Percentiles rank a stretch among this genome's conserved stretches.
phyloP scores from a whole-genome alignment of 371 early-diverging fungal genomes.

The Mucor plumbeus region DNA sequence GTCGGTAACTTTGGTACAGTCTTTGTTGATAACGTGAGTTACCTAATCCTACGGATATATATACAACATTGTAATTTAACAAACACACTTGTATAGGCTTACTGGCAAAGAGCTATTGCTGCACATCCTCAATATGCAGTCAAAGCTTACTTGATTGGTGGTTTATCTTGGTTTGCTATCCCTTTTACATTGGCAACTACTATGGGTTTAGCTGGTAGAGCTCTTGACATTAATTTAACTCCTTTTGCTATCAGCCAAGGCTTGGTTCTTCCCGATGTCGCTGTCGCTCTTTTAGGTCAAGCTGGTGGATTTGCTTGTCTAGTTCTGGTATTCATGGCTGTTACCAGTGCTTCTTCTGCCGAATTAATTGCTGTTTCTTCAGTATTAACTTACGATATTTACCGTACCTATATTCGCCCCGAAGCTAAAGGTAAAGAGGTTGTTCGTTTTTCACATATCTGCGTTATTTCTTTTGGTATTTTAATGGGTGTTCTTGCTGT shows the following conservation, averaged over 20 bases:
- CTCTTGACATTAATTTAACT: constrained; percentile 59
- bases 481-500: constrained; percentile 71
- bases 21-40: constrained; percentile 66
- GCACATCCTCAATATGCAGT: constrained; percentile 70
- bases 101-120: constrained; percentile 78
- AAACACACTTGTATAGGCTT: constrained; percentile 17
- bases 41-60: too few species aligned
- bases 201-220: constrained; percentile 70
- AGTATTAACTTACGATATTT: constrained; percentile 71
- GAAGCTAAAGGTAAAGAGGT: constrained; percentile 62
- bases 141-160: constrained; percentile 71
- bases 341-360: constrained; percentile 70
- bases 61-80: too few species aligned
- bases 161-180: constrained; percentile 75
- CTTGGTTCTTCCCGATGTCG: constrained; percentile 68
- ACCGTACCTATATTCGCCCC: constrained; percentile 70
- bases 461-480: constrained; percentile 64
- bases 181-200: constrained; percentile 75
- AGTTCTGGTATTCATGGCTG: constrained; percentile 74
- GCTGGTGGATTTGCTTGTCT: constrained; percentile 68
- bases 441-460: constrained; percentile 61
- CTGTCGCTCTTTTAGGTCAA: constrained; percentile 62
- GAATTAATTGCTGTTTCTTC: constrained; percentile 76
- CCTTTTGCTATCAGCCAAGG: constrained; percentile 64
- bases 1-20: constrained; percentile 80